Base-by-base conservation (phyloP, 148 eudicot species). In the Hydrangea macrophylla region DNA sequence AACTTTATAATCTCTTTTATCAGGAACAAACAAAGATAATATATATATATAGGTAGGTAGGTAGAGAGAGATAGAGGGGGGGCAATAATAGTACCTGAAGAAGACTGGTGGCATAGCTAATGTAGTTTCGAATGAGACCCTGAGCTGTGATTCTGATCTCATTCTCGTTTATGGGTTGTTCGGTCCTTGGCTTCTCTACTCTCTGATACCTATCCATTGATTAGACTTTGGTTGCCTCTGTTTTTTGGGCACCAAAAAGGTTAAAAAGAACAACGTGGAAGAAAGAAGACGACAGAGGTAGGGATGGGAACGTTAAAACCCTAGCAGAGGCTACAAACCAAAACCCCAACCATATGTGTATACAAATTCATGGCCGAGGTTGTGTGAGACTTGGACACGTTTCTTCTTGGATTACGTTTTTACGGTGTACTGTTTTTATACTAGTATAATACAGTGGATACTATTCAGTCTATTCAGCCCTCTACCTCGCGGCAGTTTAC, bases 121-220 rank as follows among this genome's bases (percentile, higher is more conserved):
- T 58, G n/a, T 69, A 69, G 28, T 69, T 69, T 11, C 72, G 63
- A 28, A 69, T 39, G 9, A 69, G 56, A 22, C 72, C 72, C 36
- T 69, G 64, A 0, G 72, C 61, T 8, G 72, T 69, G 55, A 69
- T 58, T 69, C 72, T 69, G 64, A 69, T 69, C 27, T 57, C 72
- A 42, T 69, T 69, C 42, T 69, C 72, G 55, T 58, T 69, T 11
- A 69, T 39, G 13, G 56, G 64, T n/a, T 48, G 28, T 10, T 44
- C 64, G 5, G 53, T n/a, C 64, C 61, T 58, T 30, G 51, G 32
- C 39, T 28, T 69, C 42, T 36, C 50, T 1, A 69, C 64, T 30
- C 53, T 69, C 64, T 58, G 55, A 42, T 69, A 69, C 56, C 72
- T 69, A 17, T 69, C 64, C 72, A 69, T 69, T 25, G 6, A 17